A percentile compares a stretch with the other conserved stretches of the same genome.
These are phyloP conservation scores for Alnus rubra DNA, from an alignment of 306 rosid genomes.

Conservation along the genomic window DNA sequence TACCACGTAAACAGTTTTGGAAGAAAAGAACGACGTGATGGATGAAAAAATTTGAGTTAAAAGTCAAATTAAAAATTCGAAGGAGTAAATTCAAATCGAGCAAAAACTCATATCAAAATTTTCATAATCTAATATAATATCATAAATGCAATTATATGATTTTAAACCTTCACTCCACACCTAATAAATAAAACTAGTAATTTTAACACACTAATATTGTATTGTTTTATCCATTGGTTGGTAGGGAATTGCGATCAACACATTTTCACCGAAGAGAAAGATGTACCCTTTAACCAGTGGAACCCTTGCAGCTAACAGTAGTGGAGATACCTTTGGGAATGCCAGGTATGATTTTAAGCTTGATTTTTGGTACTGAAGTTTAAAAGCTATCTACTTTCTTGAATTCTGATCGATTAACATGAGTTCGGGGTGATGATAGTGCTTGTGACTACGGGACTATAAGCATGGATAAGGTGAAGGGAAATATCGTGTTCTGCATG, in stretches of 20 bases:
- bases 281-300: slow-evolving; percentile 76
- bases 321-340: slow-evolving; percentile 36
- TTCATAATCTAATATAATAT: too few relatives aligned
- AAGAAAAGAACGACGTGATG: too few relatives aligned
- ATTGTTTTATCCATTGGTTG: not conserved
- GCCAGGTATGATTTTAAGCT: slow-evolving; percentile 39
- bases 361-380: not conserved
- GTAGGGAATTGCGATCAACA: slow-evolving; percentile 74
- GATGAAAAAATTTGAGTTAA: too few relatives aligned
- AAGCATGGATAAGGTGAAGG: slow-evolving; percentile 53
- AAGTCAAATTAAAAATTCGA: too few relatives aligned
- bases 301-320: slow-evolving; percentile 44
- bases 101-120: too few relatives aligned
- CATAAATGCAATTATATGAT: too few relatives aligned
- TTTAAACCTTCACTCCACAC: too few relatives aligned
- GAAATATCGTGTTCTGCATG: slow-evolving; percentile 66
- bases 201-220: not conserved
- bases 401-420: not conserved
- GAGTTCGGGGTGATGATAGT: slow-evolving; percentile 40
- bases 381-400: not conserved
- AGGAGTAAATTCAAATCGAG: too few relatives aligned
- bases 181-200: too few relatives aligned
- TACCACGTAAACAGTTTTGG: too few relatives aligned
- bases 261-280: slow-evolving; percentile 51
- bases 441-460: slow-evolving; percentile 66